Evolutionary conservation across 495 filamentous ascomycete genomes (phyloP), one percentile per base, ranked within the genome.

Genomic region (Cairneyella variabilis): DNA sequence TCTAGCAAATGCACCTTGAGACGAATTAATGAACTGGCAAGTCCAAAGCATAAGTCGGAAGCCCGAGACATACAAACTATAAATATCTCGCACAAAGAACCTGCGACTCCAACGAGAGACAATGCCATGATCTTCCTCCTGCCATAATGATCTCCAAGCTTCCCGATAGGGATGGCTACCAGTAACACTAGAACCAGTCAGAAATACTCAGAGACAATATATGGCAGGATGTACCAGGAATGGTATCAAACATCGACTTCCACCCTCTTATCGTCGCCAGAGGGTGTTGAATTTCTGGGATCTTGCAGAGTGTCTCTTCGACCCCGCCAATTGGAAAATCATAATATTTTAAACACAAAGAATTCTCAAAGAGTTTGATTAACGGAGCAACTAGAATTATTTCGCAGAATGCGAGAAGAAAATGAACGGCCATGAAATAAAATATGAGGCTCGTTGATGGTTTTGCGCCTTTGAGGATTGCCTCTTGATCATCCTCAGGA

Each of bases 401-500:
- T 42, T 63, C 60, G 22, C 43, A 46, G 26, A 63, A 59, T 17
- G 53, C 60, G 28, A 63, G 42, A 9, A 59, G 45, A 20, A 63
- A 63, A 39, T 63, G 60, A 11, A 63, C 43, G 2, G 54, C 21
- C 60, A 63, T 60, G 46, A 59, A 63, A 38, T 58, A 58, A 1
- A 53, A 10, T n/a, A 51, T 41, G 20, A 32, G 18, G 21, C 16
- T 26, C 21, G 51, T 36, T 11, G 48, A 30, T 18, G 51, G 50
- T n/a, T 9, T 14, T 12, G 39, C 20, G 14, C 7, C 11, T 21
- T 47, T 47, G 27, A 47, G 44, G n/a, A 30, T 34, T 1, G 26
- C 7, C 14, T 30, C 25, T 21, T 47, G 44, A 0, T n/a, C n/a
- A n/a, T n/a, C n/a, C n/a, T n/a, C n/a, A n/a, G n/a, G n/a, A n/a